Evolutionary conservation across 31 red algal species (phyloP), one percentile per base, ranked within the genome.

Genomic region (Bonnemaisonia californica): DNA sequence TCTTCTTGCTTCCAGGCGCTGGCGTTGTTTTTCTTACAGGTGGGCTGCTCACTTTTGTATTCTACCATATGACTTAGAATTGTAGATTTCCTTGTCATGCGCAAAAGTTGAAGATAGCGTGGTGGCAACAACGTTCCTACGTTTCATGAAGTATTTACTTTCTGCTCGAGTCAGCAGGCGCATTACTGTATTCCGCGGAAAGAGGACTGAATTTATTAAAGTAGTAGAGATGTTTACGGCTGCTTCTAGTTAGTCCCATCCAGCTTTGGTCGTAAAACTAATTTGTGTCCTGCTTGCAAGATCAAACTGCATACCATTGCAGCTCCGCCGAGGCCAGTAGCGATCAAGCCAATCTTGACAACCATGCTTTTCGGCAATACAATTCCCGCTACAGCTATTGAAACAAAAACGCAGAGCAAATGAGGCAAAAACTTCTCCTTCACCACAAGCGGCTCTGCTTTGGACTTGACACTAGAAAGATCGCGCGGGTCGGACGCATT

Each of bases 371-470:
- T 59, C 47, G 62, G 59, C 7, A 65, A 29, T 19, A 79, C 12
- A 1, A 57, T 57, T 26, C 78, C 87, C 19, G 59, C n/a, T 19
- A 40, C 70, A 54, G 71, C 70, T 4, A 83, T 7, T 19, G 42
- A 26, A 34, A 91, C n/a, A 58, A 48, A 91, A 28, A 85, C 22
- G 7, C 68, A 26, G 19, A 80, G 16, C 35, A 85, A 33, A 60
- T 85, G 82, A 2, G 83, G 82, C 22, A 93, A 62, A 60, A 62
- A 85, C 69, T 75, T 93, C 54, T 86, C 81, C 67, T 78, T 80
- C 23, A 82, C 63, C 30, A 83, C 31, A 76, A 90, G 68, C 3
- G 87, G 87, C 36, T 83, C 87, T 11, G 79, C 87, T 45, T 77
- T 90, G 4, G 78, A 83, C 57, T 70, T 76, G 37, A 90, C 71